phyloP scores from a whole-genome alignment of 129 eudicot species.

The Chrysanthemum makinoi region DNA sequence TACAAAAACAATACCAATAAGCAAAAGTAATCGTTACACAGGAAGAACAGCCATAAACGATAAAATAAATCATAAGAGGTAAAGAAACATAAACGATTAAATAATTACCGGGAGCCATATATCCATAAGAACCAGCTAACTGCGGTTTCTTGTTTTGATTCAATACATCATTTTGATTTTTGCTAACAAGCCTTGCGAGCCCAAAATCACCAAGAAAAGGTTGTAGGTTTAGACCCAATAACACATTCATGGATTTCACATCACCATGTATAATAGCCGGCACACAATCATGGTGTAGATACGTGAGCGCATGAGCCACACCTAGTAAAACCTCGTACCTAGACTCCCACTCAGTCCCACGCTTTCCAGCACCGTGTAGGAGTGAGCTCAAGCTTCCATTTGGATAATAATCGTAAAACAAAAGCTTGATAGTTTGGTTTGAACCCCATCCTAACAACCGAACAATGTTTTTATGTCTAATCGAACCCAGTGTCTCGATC shows the following conservation, averaged over 20 bases:
- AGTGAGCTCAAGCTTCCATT: slow-evolving; percentile 96
- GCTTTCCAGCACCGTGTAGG: slow-evolving; percentile 85
- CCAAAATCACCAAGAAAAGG: slow-evolving; percentile 95
- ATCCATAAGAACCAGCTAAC: slow-evolving; percentile 98
- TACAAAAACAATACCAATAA: not conserved
- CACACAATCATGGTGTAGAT: slow-evolving; percentile 89
- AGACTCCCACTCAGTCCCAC: slow-evolving; percentile 84
- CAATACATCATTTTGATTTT: slow-evolving; percentile 22
- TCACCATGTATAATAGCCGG: slow-evolving; percentile 94
- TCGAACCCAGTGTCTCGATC: slow-evolving; percentile 78
- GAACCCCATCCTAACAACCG: slow-evolving; percentile 95
- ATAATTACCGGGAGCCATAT: slow-evolving; percentile 96
- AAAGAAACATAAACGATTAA: not conserved
- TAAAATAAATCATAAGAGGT: not conserved
- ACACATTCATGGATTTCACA: slow-evolving; percentile 92
- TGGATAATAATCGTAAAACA: slow-evolving; percentile 85
- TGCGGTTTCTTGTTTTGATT: slow-evolving; percentile 63
- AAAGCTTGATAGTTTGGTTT: slow-evolving; percentile 61
- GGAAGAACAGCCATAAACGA: too few relatives aligned
- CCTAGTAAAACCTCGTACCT: slow-evolving; percentile 74
- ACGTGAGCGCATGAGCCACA: slow-evolving; percentile 88
- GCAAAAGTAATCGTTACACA: not conserved
- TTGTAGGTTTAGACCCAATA: slow-evolving; percentile 70
- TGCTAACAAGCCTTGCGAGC: slow-evolving; percentile 65
- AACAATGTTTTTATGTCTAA: slow-evolving; percentile 85